These are phyloP conservation scores for Colletotrichum coccodes DNA, from an alignment of 2,329 filamentous ascomycete genomes.

Conservation along the genomic window DNA sequence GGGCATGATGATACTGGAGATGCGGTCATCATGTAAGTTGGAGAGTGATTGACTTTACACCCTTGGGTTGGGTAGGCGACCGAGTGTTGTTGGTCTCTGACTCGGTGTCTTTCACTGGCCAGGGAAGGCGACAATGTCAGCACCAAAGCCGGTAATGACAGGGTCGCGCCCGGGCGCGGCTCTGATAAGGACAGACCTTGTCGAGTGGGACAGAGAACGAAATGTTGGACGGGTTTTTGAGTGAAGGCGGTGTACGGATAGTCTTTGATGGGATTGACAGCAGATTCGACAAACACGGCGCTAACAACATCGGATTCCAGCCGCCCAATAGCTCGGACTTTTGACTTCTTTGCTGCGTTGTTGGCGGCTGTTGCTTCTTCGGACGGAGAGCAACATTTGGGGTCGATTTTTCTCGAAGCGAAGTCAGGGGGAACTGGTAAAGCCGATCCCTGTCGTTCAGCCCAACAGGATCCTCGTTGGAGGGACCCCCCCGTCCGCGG, in stretches of 20 bases:
- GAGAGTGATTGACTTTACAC: slow-evolving; percentile 19
- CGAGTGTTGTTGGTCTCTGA: slow-evolving; percentile 5
- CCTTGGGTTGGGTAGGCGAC: slow-evolving; percentile 2
- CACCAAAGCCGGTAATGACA: slow-evolving; percentile 22
- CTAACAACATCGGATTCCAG: not conserved
- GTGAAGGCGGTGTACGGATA: slow-evolving; percentile 24
- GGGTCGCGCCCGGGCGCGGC: slow-evolving; percentile 5
- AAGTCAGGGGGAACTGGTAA: slow-evolving; percentile 10
- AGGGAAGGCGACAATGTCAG: slow-evolving; percentile 22
- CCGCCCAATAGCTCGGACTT: slow-evolving; percentile 13
- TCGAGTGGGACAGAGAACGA: slow-evolving; percentile 26
- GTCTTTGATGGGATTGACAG: not conserved
- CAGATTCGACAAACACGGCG: slow-evolving; percentile 5
- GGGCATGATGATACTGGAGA: slow-evolving; percentile 17
- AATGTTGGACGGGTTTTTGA: not conserved
- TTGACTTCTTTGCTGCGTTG: not conserved
- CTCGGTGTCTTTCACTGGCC: not conserved
- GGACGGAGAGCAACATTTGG: slow-evolving; percentile 21
- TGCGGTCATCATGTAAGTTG: slow-evolving; percentile 33
- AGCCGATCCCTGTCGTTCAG: slow-evolving; percentile 34
- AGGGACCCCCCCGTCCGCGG: slow-evolving; percentile 25
- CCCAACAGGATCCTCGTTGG: slow-evolving; percentile 28
- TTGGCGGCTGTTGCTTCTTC: slow-evolving; percentile 10
- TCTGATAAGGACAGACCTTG: slow-evolving; percentile 29
- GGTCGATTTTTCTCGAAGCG: slow-evolving; percentile 24